These are phyloP conservation scores for Suillus bovinus DNA, from an alignment of 768 basidiomycete genomes.

Conservation along the genomic window DNA sequence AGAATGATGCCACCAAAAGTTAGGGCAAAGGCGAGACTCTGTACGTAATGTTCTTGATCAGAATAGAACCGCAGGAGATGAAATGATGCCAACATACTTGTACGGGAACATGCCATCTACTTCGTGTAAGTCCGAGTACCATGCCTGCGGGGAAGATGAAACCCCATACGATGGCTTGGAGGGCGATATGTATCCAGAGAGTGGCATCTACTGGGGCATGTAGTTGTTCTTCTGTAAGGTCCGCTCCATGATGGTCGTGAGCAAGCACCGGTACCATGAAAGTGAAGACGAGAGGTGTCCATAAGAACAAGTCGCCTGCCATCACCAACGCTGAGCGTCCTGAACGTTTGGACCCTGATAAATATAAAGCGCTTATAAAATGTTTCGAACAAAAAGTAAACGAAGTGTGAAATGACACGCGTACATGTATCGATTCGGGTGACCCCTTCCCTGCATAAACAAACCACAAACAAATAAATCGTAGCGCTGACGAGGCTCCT, in stretches of 20 bases:
- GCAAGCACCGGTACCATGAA: conserved; percentile 30
- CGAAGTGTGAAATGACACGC: not conserved
- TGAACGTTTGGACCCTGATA: not conserved
- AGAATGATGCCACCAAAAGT: conserved; percentile 75
- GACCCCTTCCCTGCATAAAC: too few species aligned
- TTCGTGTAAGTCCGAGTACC: conserved; percentile 74
- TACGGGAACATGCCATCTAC: conserved; percentile 88
- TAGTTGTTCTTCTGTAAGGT: conserved; percentile 60
- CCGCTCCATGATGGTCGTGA: conserved; percentile 60
- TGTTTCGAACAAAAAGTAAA: too few species aligned
- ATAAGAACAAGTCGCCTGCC: not conserved
- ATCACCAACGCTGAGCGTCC: not conserved
- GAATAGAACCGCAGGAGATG: not conserved
- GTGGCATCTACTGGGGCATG: conserved; percentile 72
- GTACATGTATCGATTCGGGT: not conserved
- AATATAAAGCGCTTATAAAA: not conserved
- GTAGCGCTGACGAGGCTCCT: too few species aligned
- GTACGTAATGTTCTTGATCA: conserved; percentile 6
- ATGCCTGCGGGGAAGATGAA: conserved; percentile 83
- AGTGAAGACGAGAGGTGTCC: not conserved
- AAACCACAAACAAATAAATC: too few species aligned
- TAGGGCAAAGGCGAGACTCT: conserved; percentile 69
- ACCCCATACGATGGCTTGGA: conserved; percentile 84
- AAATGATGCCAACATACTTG: conserved; percentile 50
- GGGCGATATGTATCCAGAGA: conserved; percentile 79